Evolutionary conservation across 2,329 filamentous ascomycete species (phyloP), one percentile per base, ranked within the genome.

Genomic region (Tothia fuscella): DNA sequence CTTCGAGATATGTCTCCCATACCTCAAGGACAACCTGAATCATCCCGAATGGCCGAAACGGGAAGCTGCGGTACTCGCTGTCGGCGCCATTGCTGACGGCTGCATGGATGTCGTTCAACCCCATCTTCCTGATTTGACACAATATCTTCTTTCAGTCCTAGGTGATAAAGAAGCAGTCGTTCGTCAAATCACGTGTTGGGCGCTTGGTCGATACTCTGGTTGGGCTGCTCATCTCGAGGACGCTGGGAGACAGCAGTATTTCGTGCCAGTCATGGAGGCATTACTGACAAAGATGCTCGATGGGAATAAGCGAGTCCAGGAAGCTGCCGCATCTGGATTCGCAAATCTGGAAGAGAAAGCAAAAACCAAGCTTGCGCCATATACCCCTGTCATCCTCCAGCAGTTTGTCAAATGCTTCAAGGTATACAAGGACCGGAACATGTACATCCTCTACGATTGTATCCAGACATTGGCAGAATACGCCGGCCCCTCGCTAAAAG

Each of bases 361-460:
- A 0, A 85, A 85, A 45, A 77, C 77, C 48, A 73, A 80, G 47
- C 66, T 98, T 31, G 78, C 80, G 48, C 85, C 85, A 0, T 98
- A 95, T 63, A 88, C 85, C 53, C 74, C 80, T 21, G 84, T 88
- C 20, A 96, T 98, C 53, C 76, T 96, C 41, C 80, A 80, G 47
- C 91, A 96, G 58, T 96, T 89, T 55, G 87, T 95, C 40, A 71
- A 74, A 46, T 98, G 91, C 61, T 98, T 98, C 62, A 74, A 71
- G 41, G 87, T 83, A 62, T 98, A 96, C 75, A 96, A 98, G 71
- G 89, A 96, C 62, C 81, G 86, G 54, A 98, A 98, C 66, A 95
- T 96, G 78, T 95, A 93, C 66, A 93, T 96, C 42, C 75, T 98
- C 25, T 98, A 98, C 65, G 91, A 98, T 64, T 96, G 91, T 60